Conservation (phyloP, 2,329 filamentous ascomycete species). For the Pseudocercospora crystallina region DNA sequence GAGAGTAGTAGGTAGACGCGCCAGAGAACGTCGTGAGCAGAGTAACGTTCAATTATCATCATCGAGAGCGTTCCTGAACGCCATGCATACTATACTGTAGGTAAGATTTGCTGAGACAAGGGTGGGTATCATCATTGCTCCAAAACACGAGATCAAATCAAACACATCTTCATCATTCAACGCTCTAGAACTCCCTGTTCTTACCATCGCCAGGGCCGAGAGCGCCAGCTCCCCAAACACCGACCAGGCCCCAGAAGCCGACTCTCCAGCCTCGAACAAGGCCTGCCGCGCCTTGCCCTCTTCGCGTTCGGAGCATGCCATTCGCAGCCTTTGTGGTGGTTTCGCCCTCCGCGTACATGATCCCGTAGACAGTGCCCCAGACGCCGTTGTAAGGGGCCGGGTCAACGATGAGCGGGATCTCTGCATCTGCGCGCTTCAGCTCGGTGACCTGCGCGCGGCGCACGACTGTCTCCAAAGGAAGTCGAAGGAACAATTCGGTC, state of each 20-base stretch:
- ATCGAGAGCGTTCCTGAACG: no score
- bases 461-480: conserved; percentile 89
- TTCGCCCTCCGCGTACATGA: conserved; percentile 77
- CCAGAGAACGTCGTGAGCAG: no score
- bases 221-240: conserved; percentile 69
- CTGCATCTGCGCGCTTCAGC: conserved; percentile 32
- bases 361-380: conserved; percentile 85
- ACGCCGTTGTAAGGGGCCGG: conserved; percentile 81
- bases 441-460: conserved; percentile 74
- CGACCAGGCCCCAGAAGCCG: conserved; percentile 74
- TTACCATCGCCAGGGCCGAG: conserved; percentile 62
- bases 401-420: conserved; percentile 71
- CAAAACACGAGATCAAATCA: not conserved
- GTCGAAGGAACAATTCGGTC: conserved; percentile 77
- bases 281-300: conserved; percentile 67
- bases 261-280: conserved; percentile 75
- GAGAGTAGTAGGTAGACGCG: no score
- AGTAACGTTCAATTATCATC: no score
- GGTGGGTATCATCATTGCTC: conserved; percentile 9
- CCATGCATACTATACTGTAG: no score
- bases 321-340: conserved; percentile 39
- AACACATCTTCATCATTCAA: not conserved
- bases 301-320: conserved; percentile 45
- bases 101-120: not conserved
- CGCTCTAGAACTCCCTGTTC: conserved; percentile 37